phyloP scores from a whole-genome alignment of 129 eudicot species.

The Lonicera japonica region DNA sequence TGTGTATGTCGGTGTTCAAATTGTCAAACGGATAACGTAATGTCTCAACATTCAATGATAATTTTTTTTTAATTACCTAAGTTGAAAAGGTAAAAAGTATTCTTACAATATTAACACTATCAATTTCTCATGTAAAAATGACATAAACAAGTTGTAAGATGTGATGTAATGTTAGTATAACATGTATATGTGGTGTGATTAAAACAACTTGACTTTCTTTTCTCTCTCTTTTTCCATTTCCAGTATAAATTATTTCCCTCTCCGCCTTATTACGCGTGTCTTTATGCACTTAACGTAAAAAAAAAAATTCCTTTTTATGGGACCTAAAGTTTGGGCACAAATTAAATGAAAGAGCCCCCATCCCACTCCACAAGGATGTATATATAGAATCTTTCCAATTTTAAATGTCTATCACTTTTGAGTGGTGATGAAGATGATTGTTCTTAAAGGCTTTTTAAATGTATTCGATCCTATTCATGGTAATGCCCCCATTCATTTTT shows the following conservation, averaged over 20 bases:
- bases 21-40: not conserved
- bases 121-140: not conserved
- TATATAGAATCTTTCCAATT: not conserved
- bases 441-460: not conserved
- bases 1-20: not conserved
- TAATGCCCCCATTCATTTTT: constrained; percentile 2
- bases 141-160: not conserved
- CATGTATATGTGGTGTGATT: too few relatives aligned
- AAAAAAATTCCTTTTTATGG: too few relatives aligned
- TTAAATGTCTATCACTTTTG: constrained; percentile 4
- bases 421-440: not conserved
- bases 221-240: too few relatives aligned
- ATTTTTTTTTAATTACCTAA: not conserved
- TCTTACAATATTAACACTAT: not conserved
- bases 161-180: not conserved
- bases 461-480: constrained; percentile 2
- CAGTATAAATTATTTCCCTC: too few relatives aligned
- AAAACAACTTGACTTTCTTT: too few relatives aligned
- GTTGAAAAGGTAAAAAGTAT: not conserved
- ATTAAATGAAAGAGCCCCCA: too few relatives aligned
- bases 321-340: too few relatives aligned
- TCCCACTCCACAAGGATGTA: not conserved
- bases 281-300: too few relatives aligned
- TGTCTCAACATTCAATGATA: not conserved
- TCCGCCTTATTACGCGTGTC: not conserved